Evolutionary conservation across 306 rosid species (phyloP), one percentile per base, ranked within the genome.

Genomic region (Vicia faba): DNA sequence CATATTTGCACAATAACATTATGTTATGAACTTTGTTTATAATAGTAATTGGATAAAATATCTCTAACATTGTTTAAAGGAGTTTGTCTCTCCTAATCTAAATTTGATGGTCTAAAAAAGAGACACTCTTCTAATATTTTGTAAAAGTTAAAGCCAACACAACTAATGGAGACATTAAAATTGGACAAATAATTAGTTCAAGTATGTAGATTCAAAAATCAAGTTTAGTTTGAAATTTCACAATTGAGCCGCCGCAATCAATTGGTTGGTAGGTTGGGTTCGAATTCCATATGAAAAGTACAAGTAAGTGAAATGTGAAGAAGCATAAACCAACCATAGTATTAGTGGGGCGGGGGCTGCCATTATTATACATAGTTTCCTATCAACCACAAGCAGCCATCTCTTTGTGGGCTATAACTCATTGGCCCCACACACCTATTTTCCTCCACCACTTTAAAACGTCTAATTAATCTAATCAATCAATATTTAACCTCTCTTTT

Each of bases 301-400:
- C 10, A 6, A 29, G 35, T 29, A 8, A 15, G 11, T 16, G 31
- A 26, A 55, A 1, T 23, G 4, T 11, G 5, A 54, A 12, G 11
- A 26, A 26, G 0, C 38, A 26, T 26, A 26, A 6, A 55, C 35
- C 38, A 55, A 15, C 16, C 31, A 20, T 20, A 51, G 11, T 18
- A 49, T 43, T 25, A 55, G 38, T 55, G 61, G 61, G 51, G 3
- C 18, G 11, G 5, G 5, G 14, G 14, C 31, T 20, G 1, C 63
- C 39, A 57, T 31, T 8, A 29, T 31, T 57, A 31, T 57, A n/a
- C 7, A 28, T 29, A 29, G 39, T 56, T 43, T 41, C 31, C 20
- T 57, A 57, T 57, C 64, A 33, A 31, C 61, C 38, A 55, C 61
- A 13, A 55, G 18, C 38, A 55, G 61, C 38, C 61, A 26, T 8